Percentiles rank a stretch among this genome's conserved stretches.
Conservation (phyloP, 192 early-diverging fungal species). For the Backusella australiensis region DNA sequence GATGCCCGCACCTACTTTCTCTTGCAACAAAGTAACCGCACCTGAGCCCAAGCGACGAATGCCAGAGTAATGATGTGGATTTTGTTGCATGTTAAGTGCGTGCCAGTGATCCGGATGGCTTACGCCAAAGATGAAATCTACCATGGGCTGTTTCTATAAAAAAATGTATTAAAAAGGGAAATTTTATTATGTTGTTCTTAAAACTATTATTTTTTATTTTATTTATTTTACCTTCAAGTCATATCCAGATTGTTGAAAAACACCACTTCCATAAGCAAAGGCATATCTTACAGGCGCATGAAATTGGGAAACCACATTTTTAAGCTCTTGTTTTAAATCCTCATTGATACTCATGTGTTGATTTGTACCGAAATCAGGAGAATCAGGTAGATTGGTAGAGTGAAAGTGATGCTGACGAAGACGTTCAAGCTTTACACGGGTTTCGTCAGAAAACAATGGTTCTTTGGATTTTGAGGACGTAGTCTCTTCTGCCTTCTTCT, state of each 20-base stretch:
- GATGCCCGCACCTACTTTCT: constrained; percentile 84
- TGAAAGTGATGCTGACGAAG: constrained; percentile 31
- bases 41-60: constrained; percentile 71
- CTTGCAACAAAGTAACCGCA: constrained; percentile 73
- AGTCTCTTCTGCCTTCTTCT: background rate
- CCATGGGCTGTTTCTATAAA: constrained; percentile 69
- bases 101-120: constrained; percentile 97
- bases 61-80: constrained; percentile 90
- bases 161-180: constrained; percentile 10
- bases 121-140: constrained; percentile 96
- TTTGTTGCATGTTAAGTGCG: constrained; percentile 89
- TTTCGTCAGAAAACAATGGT: constrained; percentile 20
- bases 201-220: background rate
- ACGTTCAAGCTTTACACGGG: constrained; percentile 14
- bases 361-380: constrained; percentile 59
- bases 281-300: constrained; percentile 73
- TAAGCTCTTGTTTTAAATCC: constrained; percentile 47
- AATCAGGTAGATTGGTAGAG: constrained; percentile 36
- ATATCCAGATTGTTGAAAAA: constrained; percentile 88
- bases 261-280: constrained; percentile 94
- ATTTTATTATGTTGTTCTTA: constrained; percentile 24
- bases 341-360: constrained; percentile 58
- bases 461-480: background rate
- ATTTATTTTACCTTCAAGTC: constrained; percentile 48
- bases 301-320: constrained; percentile 45